Conservation (phyloP, 169 alveolate species). For the Cryptosporidium ubiquitum region DNA sequence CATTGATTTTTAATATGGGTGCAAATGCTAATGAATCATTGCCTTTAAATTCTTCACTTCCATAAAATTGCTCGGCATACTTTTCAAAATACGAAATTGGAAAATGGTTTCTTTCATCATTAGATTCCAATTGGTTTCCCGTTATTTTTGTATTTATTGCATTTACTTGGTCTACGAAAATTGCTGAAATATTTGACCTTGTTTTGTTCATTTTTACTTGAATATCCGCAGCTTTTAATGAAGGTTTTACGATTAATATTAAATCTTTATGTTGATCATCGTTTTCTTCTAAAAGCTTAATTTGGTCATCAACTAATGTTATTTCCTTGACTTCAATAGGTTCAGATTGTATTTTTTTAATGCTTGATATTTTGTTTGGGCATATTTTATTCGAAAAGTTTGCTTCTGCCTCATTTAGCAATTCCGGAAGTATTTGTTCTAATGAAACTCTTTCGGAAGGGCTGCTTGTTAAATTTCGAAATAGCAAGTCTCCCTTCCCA, state of each 20-base stretch:
- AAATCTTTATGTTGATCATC: slow-evolving; percentile 63
- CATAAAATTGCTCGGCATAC: slow-evolving; percentile 55
- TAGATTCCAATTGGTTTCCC: background rate
- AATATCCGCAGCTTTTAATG: slow-evolving; percentile 60
- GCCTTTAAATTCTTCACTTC: slow-evolving; percentile 30
- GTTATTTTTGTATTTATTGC: slow-evolving; percentile 9
- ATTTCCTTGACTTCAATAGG: slow-evolving; percentile 56
- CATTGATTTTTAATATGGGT: slow-evolving; percentile 43
- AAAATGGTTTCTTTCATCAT: background rate
- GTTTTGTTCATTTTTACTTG: slow-evolving; percentile 33
- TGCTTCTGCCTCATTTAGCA: slow-evolving; percentile 43
- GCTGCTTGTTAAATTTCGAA: slow-evolving; percentile 54
- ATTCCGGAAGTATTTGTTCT: slow-evolving; percentile 63
- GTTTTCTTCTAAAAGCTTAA: slow-evolving; percentile 37
- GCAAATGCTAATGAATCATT: slow-evolving; percentile 9
- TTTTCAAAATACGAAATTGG: slow-evolving; percentile 26
- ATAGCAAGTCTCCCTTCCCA: slow-evolving; percentile 61
- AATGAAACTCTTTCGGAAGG: slow-evolving; percentile 66
- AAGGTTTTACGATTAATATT: slow-evolving; percentile 41
- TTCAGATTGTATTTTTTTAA: background rate
- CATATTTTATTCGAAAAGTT: slow-evolving; percentile 20
- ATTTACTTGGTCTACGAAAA: slow-evolving; percentile 19
- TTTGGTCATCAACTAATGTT: slow-evolving; percentile 44
- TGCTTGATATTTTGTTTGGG: background rate
- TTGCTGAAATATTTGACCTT: slow-evolving; percentile 31